phyloP scores from a whole-genome alignment of 306 rosid species.

The Senna siamea region DNA sequence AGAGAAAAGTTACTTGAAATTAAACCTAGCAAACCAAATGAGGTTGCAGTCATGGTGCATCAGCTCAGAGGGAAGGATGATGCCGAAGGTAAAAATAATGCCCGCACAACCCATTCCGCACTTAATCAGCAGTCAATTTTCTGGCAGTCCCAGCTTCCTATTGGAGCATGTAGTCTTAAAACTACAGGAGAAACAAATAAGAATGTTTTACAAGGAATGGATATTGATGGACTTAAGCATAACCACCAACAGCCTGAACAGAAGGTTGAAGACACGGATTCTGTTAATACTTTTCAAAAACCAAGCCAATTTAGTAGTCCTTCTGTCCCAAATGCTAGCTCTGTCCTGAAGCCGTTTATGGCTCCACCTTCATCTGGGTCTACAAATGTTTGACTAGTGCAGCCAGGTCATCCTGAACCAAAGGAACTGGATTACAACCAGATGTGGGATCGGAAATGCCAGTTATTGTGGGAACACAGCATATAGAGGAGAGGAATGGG shows the following conservation, averaged over 20 bases:
- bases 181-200: slow-evolving; percentile 40
- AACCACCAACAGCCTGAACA: slow-evolving; percentile 54
- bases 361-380: slow-evolving; percentile 50
- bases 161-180: slow-evolving; percentile 42
- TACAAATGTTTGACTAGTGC: slow-evolving; percentile 45
- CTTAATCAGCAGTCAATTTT: slow-evolving; percentile 52
- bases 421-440: slow-evolving; percentile 6
- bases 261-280: slow-evolving; percentile 49
- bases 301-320: slow-evolving; percentile 55
- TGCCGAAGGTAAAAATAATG: slow-evolving; percentile 54
- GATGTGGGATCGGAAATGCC: background rate
- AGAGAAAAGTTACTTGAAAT: slow-evolving; percentile 65
- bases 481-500: background rate
- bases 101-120: slow-evolving; percentile 44
- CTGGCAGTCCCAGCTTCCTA: slow-evolving; percentile 66
- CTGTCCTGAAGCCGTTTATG: slow-evolving; percentile 47
- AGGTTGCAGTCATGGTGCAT: slow-evolving; percentile 54
- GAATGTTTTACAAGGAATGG: slow-evolving; percentile 58
- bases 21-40: slow-evolving; percentile 55
- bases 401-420: slow-evolving; percentile 49
- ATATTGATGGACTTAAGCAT: slow-evolving; percentile 47
- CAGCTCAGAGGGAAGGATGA: slow-evolving; percentile 61
- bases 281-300: slow-evolving; percentile 37
- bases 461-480: slow-evolving; percentile 7
- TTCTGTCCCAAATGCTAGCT: slow-evolving; percentile 45